These are phyloP conservation scores for Pythium rishiriense DNA, from an alignment of 352 stramenopile genomes.

Conservation along the genomic window DNA sequence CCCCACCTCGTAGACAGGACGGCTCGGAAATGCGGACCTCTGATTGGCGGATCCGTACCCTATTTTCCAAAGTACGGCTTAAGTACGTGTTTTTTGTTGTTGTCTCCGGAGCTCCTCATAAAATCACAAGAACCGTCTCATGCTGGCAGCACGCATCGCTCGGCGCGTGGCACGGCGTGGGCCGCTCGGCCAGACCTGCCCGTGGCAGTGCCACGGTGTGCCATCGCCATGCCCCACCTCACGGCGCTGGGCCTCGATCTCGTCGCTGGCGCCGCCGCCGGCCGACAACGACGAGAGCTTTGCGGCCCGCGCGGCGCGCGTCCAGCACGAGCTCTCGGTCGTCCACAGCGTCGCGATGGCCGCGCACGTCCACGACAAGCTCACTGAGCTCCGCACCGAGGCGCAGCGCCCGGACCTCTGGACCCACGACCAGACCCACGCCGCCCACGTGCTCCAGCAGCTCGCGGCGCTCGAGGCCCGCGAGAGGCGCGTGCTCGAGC, in stretches of 20 bases:
- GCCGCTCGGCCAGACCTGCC: no score
- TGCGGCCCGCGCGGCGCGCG: slow-evolving; percentile 32
- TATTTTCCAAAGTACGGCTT: neutral
- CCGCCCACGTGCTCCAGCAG: slow-evolving; percentile 58
- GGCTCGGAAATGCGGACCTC: neutral
- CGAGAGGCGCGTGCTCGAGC: slow-evolving; percentile 35
- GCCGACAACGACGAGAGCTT: slow-evolving; percentile 41
- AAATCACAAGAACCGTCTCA: no score
- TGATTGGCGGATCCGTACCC: slow-evolving; percentile 2
- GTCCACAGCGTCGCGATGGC: slow-evolving; percentile 53
- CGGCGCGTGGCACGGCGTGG: no score
- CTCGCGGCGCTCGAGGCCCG: slow-evolving; percentile 56
- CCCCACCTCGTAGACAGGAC: slow-evolving; percentile 13
- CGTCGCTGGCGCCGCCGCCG: neutral
- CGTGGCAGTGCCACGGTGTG: no score
- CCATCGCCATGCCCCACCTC: neutral
- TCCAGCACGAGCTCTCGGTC: slow-evolving; percentile 39
- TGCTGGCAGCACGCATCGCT: no score
- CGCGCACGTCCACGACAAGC: slow-evolving; percentile 39
- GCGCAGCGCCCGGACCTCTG: slow-evolving; percentile 54
- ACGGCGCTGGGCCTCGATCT: neutral
- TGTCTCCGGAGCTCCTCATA: neutral
- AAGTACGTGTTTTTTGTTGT: slow-evolving; percentile 16
- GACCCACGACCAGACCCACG: slow-evolving; percentile 51
- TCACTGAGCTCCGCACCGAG: slow-evolving; percentile 43